phyloP scores from a whole-genome alignment of 306 rosid genomes.

The Pachyrhizus erosus region DNA sequence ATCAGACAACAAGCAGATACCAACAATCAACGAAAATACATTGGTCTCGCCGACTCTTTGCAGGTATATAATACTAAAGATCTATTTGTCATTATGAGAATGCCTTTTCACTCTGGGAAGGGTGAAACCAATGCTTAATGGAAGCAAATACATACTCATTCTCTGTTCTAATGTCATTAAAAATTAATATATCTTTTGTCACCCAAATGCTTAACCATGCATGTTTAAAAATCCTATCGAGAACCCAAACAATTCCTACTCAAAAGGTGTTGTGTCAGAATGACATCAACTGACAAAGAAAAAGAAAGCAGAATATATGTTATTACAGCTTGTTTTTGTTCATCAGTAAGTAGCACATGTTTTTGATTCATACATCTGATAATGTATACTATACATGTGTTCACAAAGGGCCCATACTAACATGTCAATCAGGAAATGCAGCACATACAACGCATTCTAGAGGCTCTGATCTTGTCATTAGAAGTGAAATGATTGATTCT shows the following conservation, averaged over 20 bases:
- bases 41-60: slow-evolving; percentile 66
- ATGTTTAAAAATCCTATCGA: not conserved
- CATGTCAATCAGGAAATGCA: slow-evolving; percentile 41
- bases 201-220: not conserved
- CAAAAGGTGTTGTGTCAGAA: not conserved
- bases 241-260: not conserved
- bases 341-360: not conserved
- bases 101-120: not conserved
- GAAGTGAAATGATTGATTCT: slow-evolving; percentile 56
- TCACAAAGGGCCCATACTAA: slow-evolving; percentile 26
- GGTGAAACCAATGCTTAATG: not conserved
- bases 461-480: slow-evolving; percentile 63
- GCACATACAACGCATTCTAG: slow-evolving; percentile 36
- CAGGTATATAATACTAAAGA: slow-evolving; percentile 51
- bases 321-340: not conserved
- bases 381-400: not conserved
- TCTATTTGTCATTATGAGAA: not conserved
- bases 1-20: slow-evolving; percentile 46
- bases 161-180: not conserved
- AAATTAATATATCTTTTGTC: not conserved
- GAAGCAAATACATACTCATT: not conserved
- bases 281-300: not conserved
- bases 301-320: not conserved
- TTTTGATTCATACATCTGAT: slow-evolving; percentile 33
- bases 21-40: slow-evolving; percentile 42